Evolutionary conservation across 2,329 filamentous ascomycete genomes (phyloP), one percentile per base, ranked within the genome.

Genomic region (Neofusicoccum ribis): DNA sequence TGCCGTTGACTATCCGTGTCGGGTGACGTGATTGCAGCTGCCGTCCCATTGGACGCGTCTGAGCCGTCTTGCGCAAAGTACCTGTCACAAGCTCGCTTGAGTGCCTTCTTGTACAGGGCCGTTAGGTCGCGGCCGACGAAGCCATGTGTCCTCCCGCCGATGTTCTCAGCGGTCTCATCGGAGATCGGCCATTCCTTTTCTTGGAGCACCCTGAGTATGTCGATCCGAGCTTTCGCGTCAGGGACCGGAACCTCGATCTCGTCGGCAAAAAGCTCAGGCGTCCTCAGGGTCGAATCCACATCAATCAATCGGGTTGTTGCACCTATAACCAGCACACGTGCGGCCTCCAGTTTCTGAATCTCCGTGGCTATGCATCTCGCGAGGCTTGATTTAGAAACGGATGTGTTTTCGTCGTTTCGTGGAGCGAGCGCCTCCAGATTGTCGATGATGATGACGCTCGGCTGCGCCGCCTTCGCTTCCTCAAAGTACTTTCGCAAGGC

Each of bases 101-200:
- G 54, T 2, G 63, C 63, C 8, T 65, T 65, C 36, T 65, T 61
- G 47, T 65, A 61, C 36, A 97, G 81, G 14, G 84, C 85, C n/a
- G 82, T 80, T 1, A 97, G 81, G 74, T 97, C 93, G 1, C 86
- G 85, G 4, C 91, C 90, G 37, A 92, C 96, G 76, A 92, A 97
- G 3, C 93, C 94, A 72, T 97, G 93, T 0, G 93, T 96, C 64
- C 88, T 86, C 67, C 91, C 86, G 47, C 89, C 89, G 49, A 96
- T 79, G 17, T 83, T 79, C 3, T 83, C 78, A 17, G 92, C 78
- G 9, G 87, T 79, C 1, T 78, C 77, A 3, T 89, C 82, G 5
- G 59, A 70, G 67, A 31, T 67, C 51, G 17, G 61, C 43, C 46
- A 67, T 63, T 77, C 81, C 8, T 60, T 34, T 17, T 64, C 54